Evolutionary conservation across 2,329 filamentous ascomycete species (phyloP), one percentile per base, ranked within the genome.

Genomic region (Paecilomyces niveus): DNA sequence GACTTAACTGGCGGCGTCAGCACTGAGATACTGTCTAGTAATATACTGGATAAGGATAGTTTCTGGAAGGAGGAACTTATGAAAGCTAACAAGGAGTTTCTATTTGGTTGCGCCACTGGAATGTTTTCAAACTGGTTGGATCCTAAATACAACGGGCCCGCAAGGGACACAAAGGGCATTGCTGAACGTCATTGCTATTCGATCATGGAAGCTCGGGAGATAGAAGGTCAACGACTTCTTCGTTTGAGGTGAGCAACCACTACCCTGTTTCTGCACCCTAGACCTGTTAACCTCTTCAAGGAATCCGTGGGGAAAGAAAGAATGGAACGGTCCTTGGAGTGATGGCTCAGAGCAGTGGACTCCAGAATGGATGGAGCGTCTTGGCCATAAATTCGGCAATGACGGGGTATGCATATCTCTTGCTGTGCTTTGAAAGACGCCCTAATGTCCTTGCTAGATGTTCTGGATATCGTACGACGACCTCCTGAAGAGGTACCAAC

Each of bases 341-440:
- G 90, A 94, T 67, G 90, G 90, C 0, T 90, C 88, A 6, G 89
- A 90, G 66, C 87, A 93, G 72, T 95, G 90, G 90, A 93, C 89
- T 0, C 80, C 89, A 0, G 86, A 92, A 64, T 90, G 88, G 83
- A 85, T 93, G 74, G 75, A 85, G 60, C 85, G 87, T 65, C 80
- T 94, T 0, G 80, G 82, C 53, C 89, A 92, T 69, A 85, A 83
- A 50, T 92, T 92, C 64, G 89, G 89, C 45, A 87, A 90, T 63
- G 89, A 92, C 64, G 89, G 89, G 24, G 84, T 77, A 68, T 51
- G 67, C 52, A 55, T 54, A 13, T 18, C 18, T 63, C 58, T 18
- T 35, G 21, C 52, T 22, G 15, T 10, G 18, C 4, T 3, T n/a
- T 18, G 1, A 18, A 1, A 1, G 18, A n/a, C 11, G 45, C 22